These are phyloP conservation scores for Fusarium musae DNA, from an alignment of 2,329 filamentous ascomycete species.

Conservation along the genomic window DNA sequence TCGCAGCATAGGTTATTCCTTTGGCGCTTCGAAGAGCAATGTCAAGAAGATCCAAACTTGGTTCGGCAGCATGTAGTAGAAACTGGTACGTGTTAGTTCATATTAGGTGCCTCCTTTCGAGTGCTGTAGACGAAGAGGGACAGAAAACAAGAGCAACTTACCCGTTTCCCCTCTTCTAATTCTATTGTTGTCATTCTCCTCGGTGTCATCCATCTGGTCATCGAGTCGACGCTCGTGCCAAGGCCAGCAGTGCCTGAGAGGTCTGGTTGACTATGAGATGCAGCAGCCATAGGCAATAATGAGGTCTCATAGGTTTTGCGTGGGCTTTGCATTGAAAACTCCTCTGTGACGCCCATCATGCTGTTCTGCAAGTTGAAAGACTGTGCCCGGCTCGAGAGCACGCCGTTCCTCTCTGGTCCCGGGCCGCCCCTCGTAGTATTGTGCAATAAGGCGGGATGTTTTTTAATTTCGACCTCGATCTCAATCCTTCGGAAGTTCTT, in stretches of 20 bases:
- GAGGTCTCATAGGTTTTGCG: neutral
- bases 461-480: slow-evolving; percentile 13
- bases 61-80: neutral
- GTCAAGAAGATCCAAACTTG: neutral
- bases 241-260: slow-evolving; percentile 13
- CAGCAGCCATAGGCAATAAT: slow-evolving; percentile 3
- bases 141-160: neutral
- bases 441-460: neutral
- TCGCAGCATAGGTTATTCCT: neutral
- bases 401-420: neutral
- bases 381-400: neutral
- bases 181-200: slow-evolving; percentile 3
- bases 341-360: neutral
- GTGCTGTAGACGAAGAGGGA: neutral
- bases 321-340: neutral
- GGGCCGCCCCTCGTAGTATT: neutral
- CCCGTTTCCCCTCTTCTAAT: slow-evolving; percentile 14
- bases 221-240: slow-evolving; percentile 10
- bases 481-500: slow-evolving; percentile 14
- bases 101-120: no score
- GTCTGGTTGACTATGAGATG: slow-evolving; percentile 14
- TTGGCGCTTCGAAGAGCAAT: slow-evolving; percentile 2
- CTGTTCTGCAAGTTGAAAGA: neutral
- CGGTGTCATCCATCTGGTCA: slow-evolving; percentile 3
- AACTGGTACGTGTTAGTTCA: neutral